Evolutionary conservation across 495 filamentous ascomycete species (phyloP).

Genomic region (Cercophora samala): DNA sequence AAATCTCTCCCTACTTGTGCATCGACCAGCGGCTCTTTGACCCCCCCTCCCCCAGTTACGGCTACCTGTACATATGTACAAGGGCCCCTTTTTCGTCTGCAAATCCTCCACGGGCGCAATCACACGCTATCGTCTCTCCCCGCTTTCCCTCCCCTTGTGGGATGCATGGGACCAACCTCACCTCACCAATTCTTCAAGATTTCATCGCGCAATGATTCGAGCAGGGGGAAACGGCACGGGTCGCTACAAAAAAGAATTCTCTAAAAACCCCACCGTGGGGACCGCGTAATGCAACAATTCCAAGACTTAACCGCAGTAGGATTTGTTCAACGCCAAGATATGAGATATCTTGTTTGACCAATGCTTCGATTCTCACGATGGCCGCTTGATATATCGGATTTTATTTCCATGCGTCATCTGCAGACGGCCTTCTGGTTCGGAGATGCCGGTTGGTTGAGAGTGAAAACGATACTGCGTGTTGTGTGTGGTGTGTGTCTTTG

Average conservation of each 20-base stretch:
- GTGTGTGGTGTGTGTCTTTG: neutral
- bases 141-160: conserved; percentile 32
- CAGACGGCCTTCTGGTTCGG: neutral
- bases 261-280: neutral
- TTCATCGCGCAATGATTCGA: neutral
- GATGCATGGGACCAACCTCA: conserved; percentile 14
- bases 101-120: conserved; percentile 36
- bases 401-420: neutral
- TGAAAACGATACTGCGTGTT: too few species aligned
- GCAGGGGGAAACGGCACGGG: neutral
- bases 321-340: neutral
- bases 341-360: neutral
- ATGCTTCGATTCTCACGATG: neutral
- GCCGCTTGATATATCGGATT: neutral
- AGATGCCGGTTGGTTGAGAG: neutral
- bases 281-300: neutral
- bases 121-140: conserved; percentile 39
- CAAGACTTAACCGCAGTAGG: neutral
- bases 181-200: conserved; percentile 25
- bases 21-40: neutral
- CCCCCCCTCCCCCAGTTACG: neutral
- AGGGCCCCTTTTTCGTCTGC: conserved; percentile 24
- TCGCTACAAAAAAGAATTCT: neutral
- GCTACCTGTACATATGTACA: neutral
- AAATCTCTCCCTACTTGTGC: neutral